phyloP scores from a whole-genome alignment of 495 filamentous ascomycete genomes.

The Ramalina intermedia region DNA sequence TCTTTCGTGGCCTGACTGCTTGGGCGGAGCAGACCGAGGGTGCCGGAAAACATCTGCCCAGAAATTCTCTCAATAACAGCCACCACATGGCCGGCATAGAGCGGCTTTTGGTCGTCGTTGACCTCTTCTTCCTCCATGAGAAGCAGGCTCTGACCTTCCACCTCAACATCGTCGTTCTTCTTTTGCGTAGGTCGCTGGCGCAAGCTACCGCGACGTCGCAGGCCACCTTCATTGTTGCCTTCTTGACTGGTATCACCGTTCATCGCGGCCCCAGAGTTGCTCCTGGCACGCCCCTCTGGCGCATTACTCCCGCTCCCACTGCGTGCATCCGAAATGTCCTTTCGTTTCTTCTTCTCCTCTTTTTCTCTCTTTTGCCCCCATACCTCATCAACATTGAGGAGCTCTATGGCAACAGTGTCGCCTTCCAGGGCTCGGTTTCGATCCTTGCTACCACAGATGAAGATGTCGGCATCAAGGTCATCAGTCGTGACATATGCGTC shows the following conservation, averaged over 20 bases:
- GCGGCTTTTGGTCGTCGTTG: constrained; percentile 91
- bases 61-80: constrained; percentile 94
- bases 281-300: constrained; percentile 48
- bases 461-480: constrained; percentile 95
- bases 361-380: constrained; percentile 98
- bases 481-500: constrained; percentile 93
- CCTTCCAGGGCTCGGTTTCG: constrained; percentile 92
- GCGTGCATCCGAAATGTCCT: constrained; percentile 89
- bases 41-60: constrained; percentile 97
- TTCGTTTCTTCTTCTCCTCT: constrained; percentile 99
- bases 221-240: constrained; percentile 52
- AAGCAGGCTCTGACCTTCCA: constrained; percentile 91
- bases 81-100: constrained; percentile 94
- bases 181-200: constrained; percentile 95
- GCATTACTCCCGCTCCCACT: constrained; percentile 55
- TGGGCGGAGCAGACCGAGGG: constrained; percentile 79
- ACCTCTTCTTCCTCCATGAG: constrained; percentile 98
- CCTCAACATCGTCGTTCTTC: constrained; percentile 99
- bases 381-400: constrained; percentile 95
- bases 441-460: constrained; percentile 98
- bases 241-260: constrained; percentile 52
- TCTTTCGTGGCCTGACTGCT: constrained; percentile 99
- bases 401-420: constrained; percentile 87
- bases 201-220: constrained; percentile 84
- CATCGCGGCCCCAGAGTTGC: constrained; percentile 36